Evolutionary conservation across 2,329 filamentous ascomycete genomes (phyloP).

Genomic region (Hortaea werneckii): DNA sequence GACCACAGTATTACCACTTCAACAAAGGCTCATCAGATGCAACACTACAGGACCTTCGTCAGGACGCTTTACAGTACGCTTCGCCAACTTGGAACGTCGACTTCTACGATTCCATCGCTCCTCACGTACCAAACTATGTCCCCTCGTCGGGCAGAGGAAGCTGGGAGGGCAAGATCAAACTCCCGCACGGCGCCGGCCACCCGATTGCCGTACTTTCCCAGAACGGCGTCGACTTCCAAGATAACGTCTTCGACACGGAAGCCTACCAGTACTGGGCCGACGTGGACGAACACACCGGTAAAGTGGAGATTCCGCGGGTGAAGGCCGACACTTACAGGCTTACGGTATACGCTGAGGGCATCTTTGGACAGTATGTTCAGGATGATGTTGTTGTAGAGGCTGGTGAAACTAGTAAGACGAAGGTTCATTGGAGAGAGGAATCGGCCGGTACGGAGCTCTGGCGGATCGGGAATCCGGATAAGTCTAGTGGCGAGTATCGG

Average conservation of each 20-base stretch:
- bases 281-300: constrained; percentile 27
- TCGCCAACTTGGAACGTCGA: constrained; percentile 45
- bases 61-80: constrained; percentile 45
- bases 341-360: constrained; percentile 51
- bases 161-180: constrained; percentile 40
- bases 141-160: constrained; percentile 42
- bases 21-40: constrained; percentile 44
- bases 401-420: constrained; percentile 30
- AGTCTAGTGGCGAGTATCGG: constrained; percentile 49
- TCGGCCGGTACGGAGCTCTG: constrained; percentile 49
- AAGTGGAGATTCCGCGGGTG: constrained; percentile 40
- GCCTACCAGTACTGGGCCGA: constrained; percentile 55
- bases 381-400: constrained; percentile 40
- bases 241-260: constrained; percentile 45
- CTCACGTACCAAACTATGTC: constrained; percentile 50
- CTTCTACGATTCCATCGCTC: constrained; percentile 55
- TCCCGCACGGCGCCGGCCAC: constrained; percentile 43
- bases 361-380: constrained; percentile 51
- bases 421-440: constrained; percentile 44
- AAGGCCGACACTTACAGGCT: constrained; percentile 51
- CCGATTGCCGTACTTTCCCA: constrained; percentile 48
- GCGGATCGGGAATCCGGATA: constrained; percentile 53
- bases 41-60: constrained; percentile 38
- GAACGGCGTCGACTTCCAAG: constrained; percentile 46
- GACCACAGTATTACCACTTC: constrained; percentile 54